A percentile compares a stretch with the other conserved stretches of the same genome.
These are phyloP conservation scores for Podospora pseudoanserina DNA, from an alignment of 495 filamentous ascomycete genomes.

Conservation along the genomic window DNA sequence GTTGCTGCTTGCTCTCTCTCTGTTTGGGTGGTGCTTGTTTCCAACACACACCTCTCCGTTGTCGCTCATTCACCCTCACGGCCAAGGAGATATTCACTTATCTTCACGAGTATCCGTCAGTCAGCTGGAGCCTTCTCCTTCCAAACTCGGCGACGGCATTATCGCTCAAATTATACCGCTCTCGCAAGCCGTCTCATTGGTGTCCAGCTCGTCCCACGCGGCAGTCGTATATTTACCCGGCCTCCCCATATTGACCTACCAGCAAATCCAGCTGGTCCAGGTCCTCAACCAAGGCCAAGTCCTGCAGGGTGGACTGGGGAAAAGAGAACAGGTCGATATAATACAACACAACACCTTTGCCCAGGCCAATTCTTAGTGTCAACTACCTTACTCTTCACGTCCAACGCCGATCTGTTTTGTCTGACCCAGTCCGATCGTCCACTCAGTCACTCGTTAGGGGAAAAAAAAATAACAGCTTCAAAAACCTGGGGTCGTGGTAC, in stretches of 20 bases:
- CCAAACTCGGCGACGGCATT: constrained; percentile 31
- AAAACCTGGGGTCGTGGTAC: constrained; percentile 14
- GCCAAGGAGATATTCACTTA: constrained; percentile 1
- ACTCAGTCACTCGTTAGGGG: constrained; percentile 27
- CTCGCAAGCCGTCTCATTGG: constrained; percentile 29
- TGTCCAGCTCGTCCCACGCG: constrained; percentile 21
- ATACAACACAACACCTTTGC: constrained; percentile 7
- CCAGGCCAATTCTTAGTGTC: not conserved
- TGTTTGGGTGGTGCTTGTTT: not conserved
- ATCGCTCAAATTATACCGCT: constrained; percentile 27
- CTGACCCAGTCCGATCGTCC: constrained; percentile 27
- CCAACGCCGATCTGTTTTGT: constrained; percentile 24
- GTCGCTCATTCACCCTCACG: not conserved
- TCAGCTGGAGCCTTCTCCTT: constrained; percentile 8
- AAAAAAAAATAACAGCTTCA: not conserved
- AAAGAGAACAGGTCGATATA: constrained; percentile 4
- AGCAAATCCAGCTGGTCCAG: constrained; percentile 3
- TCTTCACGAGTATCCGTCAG: not conserved
- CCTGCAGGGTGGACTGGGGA: not conserved
- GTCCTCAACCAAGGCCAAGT: constrained; percentile 3
- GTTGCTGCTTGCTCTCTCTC: not conserved
- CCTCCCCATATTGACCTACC: constrained; percentile 31
- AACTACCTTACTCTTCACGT: constrained; percentile 9
- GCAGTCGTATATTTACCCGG: constrained; percentile 36
- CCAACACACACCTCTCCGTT: constrained; percentile 5